Evolutionary conservation across 306 rosid species (phyloP).

Genomic region (Prunus padus): DNA sequence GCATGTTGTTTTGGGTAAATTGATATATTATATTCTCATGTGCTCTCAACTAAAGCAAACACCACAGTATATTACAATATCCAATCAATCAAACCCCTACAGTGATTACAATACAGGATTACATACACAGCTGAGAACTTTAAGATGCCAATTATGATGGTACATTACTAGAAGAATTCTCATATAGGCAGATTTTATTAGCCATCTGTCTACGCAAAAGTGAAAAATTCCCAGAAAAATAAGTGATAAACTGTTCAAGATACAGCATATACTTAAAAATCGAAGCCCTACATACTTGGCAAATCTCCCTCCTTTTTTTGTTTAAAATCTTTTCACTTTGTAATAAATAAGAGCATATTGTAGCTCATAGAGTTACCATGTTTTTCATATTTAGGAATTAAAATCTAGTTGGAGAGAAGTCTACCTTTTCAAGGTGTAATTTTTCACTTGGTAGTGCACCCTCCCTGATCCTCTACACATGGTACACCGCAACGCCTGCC

Average conservation of each 20-base stretch:
- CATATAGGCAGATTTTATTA: neutral
- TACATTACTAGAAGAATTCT: neutral
- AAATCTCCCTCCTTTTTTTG: neutral
- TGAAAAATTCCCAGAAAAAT: neutral
- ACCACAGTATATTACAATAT: too few species aligned
- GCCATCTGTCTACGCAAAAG: neutral
- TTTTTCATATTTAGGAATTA: constrained; percentile 14
- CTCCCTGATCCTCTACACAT: constrained; percentile 87
- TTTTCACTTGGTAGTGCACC: constrained; percentile 93
- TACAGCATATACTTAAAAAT: neutral
- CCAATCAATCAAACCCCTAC: too few species aligned
- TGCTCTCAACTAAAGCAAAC: too few species aligned
- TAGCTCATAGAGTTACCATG: constrained; percentile 13
- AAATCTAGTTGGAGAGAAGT: constrained; percentile 23
- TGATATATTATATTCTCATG: too few species aligned
- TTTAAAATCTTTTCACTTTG: neutral
- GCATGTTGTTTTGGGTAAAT: too few species aligned
- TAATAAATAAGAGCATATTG: constrained; percentile 13
- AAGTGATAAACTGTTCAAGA: neutral
- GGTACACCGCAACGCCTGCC: constrained; percentile 90
- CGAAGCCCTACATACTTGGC: neutral
- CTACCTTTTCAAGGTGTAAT: constrained; percentile 62
- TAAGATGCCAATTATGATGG: neutral
- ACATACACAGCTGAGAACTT: neutral
- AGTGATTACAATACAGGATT: neutral